phyloP scores from a whole-genome alignment of 2,329 filamentous ascomycete species.

The Fusarium sp. region DNA sequence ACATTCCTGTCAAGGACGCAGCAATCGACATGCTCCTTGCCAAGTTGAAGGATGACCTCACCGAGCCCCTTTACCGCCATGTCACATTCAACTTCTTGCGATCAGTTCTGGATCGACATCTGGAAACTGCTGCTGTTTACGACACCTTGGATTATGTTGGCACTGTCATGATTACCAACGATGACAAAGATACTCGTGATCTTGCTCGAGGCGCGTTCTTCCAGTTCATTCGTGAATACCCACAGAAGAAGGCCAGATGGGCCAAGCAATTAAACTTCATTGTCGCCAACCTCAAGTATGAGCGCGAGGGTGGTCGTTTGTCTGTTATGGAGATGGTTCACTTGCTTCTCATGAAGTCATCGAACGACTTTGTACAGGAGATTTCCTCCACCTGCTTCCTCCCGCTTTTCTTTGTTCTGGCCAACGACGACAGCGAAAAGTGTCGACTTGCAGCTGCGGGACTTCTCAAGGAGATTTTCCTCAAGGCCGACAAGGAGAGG shows the following conservation, averaged over 20 bases:
- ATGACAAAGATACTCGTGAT: slow-evolving; percentile 88
- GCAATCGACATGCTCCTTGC: slow-evolving; percentile 86
- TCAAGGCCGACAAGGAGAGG: slow-evolving; percentile 79
- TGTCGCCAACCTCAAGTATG: slow-evolving; percentile 90
- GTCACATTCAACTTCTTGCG: slow-evolving; percentile 95
- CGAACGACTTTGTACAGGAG: slow-evolving; percentile 84
- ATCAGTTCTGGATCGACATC: slow-evolving; percentile 84
- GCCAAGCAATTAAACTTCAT: slow-evolving; percentile 90
- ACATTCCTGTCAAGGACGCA: slow-evolving; percentile 81
- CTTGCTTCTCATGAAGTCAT: slow-evolving; percentile 86
- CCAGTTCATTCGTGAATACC: slow-evolving; percentile 94
- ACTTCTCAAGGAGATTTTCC: slow-evolving; percentile 84
- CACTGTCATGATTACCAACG: slow-evolving; percentile 95
- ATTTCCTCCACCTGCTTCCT: slow-evolving; percentile 86
- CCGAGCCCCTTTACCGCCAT: slow-evolving; percentile 91
- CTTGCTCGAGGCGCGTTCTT: slow-evolving; percentile 90
- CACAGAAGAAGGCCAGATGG: slow-evolving; percentile 90
- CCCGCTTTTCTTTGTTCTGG: slow-evolving; percentile 84
- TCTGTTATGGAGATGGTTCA: slow-evolving; percentile 95
- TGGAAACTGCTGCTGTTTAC: slow-evolving; percentile 90
- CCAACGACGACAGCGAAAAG: slow-evolving; percentile 88
- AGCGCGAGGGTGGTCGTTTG: slow-evolving; percentile 87
- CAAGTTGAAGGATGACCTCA: slow-evolving; percentile 87
- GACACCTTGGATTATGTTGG: slow-evolving; percentile 91
- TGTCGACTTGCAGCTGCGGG: slow-evolving; percentile 86